Evolutionary conservation across 1,284 basidiomycete genomes (phyloP), one percentile per base, ranked within the genome.

Genomic region (Bjerkandera adusta): DNA sequence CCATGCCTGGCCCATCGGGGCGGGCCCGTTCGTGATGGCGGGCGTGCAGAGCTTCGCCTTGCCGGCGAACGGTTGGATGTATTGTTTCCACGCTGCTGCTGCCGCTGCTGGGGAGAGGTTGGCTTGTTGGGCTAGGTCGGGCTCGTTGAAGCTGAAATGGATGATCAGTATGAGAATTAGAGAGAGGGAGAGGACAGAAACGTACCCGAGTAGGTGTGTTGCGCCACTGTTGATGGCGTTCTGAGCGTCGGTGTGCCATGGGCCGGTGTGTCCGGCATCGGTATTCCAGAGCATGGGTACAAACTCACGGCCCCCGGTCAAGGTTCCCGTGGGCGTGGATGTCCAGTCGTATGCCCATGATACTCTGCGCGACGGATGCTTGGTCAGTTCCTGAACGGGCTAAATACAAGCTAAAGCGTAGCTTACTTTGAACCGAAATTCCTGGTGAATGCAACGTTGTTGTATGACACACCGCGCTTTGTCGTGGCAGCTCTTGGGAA

Each of bases 71-170:
- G 64, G 64, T 53, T 65, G 49, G 57, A 66, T 64, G 57, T 57
- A 66, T 37, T 48, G 41, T 57, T 55, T 59, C 60, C 59, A 65
- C 12, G 59, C 58, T 26, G 48, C 35, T 18, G 63, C 64, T 33
- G 64, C 64, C 16, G 51, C 52, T 32, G 52, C 47, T 12, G 64
- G 63, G 36, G 51, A 52, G 47, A 63, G 48, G 57, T 66, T 66
- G 3, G 62, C 52, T 53, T 66, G 64, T 22, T 59, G 32, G 33
- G 51, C 47, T n/a, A 63, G 56, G 52, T 66, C 63, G 37, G 63
- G 63, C 54, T 66, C 64, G 60, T 66, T 66, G 51, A 63, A 56
- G 45, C 64, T 66, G 50, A n/a, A 20, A n/a, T n/a, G 36, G 29
- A n/a, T 35, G 3, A 36, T 40, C 30, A 20, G 34, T 26, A 43